Evolutionary conservation across 306 rosid genomes (phyloP).

Genomic region (apple (Malus domestica)): ASM211411v1 NC_041802.1:31721501-31722000

Average conservation of each 20-base stretch:
- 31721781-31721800: constrained; percentile 96
- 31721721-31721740: constrained; percentile 12
- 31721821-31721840: constrained; percentile 7
- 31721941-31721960: neutral
- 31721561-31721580: constrained; percentile 68
- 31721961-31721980: too few relatives aligned
- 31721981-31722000: too few relatives aligned
- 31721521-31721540: constrained; percentile 94
- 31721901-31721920: neutral
- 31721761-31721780: constrained; percentile 72
- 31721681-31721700: constrained; percentile 1
- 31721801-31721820: constrained; percentile 65
- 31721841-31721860: neutral
- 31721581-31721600: constrained; percentile 66
- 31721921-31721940: neutral
- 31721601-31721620: constrained; percentile 83
- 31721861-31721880: neutral
- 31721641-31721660: constrained; percentile 50
- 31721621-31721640: constrained; percentile 87
- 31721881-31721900: neutral
- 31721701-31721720: constrained; percentile 2
- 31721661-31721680: constrained; percentile 8
- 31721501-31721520: constrained; percentile 96
- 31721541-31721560: constrained; percentile 67
- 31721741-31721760: constrained; percentile 84